These are phyloP conservation scores for Populus hybrid DNA, from an alignment of 441 rosid genomes.

Conservation along the genomic window DNA sequence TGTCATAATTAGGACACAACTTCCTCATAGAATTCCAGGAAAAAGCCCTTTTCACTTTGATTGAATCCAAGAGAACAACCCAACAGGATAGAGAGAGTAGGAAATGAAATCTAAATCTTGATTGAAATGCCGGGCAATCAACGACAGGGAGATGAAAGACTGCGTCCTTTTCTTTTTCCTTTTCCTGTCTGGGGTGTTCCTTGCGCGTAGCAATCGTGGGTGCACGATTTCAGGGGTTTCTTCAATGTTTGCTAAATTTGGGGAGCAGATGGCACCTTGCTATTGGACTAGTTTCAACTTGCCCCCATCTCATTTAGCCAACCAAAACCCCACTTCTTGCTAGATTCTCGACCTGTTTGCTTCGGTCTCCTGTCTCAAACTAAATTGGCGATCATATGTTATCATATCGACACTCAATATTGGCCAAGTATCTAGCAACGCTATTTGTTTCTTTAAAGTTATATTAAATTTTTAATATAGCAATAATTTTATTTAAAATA, in stretches of 20 bases:
- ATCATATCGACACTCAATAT: background rate
- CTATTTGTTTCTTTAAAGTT: too few species aligned
- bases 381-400: background rate
- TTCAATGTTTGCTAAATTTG: background rate
- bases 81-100: background rate
- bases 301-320: background rate
- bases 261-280: background rate
- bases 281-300: background rate
- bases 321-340: background rate
- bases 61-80: background rate
- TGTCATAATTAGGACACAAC: slow-evolving; percentile 77
- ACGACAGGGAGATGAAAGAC: background rate
- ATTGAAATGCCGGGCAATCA: background rate
- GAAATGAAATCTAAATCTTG: slow-evolving; percentile 13
- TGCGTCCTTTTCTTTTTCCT: too few species aligned
- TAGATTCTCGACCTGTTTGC: background rate
- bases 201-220: slow-evolving; percentile 50
- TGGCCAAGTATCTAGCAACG: background rate
- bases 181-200: slow-evolving; percentile 32
- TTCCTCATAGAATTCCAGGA: slow-evolving; percentile 49
- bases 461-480: too few species aligned
- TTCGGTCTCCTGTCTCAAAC: background rate
- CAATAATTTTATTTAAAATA: too few species aligned
- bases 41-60: background rate
- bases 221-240: slow-evolving; percentile 44